phyloP scores from a whole-genome alignment of 129 eudicot species.

The Tanacetum coccineum region DNA sequence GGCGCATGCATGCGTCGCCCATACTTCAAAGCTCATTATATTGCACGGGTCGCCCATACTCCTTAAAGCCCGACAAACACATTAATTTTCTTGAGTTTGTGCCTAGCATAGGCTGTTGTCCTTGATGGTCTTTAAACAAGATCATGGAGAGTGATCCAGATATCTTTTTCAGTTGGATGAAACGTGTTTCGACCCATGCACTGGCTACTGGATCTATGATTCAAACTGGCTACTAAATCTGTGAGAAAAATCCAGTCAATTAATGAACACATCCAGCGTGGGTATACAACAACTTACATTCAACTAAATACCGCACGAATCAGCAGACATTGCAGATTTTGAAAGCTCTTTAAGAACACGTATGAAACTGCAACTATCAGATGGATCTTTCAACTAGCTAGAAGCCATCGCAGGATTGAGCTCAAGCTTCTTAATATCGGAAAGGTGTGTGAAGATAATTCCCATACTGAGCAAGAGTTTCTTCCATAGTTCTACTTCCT shows the following conservation, averaged over 20 bases:
- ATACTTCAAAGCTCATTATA: slow-evolving; percentile 4
- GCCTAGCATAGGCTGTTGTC: slow-evolving; percentile 4
- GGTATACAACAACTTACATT: too few relatives aligned
- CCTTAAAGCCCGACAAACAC: slow-evolving; percentile 16
- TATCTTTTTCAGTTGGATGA: slow-evolving; percentile 8
- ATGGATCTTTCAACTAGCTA: slow-evolving; percentile 11
- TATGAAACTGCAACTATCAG: slow-evolving; percentile 8
- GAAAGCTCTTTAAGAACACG: slow-evolving; percentile 18
- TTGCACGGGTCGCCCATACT: not conserved
- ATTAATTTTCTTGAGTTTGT: slow-evolving; percentile 20
- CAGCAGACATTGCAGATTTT: not conserved
- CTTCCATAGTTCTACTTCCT: too few relatives aligned
- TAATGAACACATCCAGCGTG: too few relatives aligned
- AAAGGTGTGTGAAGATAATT: slow-evolving; percentile 15
- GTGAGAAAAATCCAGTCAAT: not conserved
- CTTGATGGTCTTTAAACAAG: slow-evolving; percentile 25
- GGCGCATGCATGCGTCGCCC: slow-evolving; percentile 7
- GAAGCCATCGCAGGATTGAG: slow-evolving; percentile 12
- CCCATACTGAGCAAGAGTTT: slow-evolving; percentile 1
- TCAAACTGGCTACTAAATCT: slow-evolving; percentile 1
- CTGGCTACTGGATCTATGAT: slow-evolving; percentile 12
- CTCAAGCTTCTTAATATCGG: slow-evolving; percentile 2
- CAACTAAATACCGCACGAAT: too few relatives aligned
- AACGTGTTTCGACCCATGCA: not conserved
- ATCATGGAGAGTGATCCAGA: slow-evolving; percentile 1